These are phyloP conservation scores for Leptographium procerum DNA, from an alignment of 2,329 filamentous ascomycete genomes.

Conservation along the genomic window DNA sequence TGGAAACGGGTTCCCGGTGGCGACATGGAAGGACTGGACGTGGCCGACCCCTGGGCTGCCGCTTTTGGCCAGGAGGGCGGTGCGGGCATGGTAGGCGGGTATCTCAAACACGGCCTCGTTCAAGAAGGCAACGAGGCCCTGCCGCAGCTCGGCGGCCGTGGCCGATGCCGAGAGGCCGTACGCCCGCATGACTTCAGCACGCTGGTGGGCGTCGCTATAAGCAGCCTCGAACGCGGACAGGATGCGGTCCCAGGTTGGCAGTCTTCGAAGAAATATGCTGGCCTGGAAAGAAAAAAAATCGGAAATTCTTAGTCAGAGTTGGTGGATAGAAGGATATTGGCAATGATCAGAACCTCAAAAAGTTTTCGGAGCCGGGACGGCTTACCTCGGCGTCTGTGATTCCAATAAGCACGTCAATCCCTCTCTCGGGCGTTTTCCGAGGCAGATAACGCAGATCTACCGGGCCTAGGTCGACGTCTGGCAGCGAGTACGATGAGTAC, in stretches of 20 bases:
- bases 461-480: background rate
- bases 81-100: background rate
- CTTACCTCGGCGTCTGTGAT: background rate
- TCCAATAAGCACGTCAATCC: background rate
- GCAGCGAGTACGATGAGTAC: no score
- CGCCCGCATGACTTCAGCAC: background rate
- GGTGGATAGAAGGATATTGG: background rate
- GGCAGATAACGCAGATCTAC: background rate
- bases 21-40: constrained; percentile 2
- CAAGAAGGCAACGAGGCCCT: background rate
- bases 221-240: background rate
- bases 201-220: background rate
- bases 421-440: background rate
- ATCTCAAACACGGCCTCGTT: constrained; percentile 3
- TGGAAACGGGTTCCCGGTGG: constrained; percentile 5
- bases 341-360: background rate
- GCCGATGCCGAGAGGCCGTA: background rate
- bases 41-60: background rate
- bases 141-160: background rate
- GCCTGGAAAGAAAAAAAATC: background rate
- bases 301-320: background rate
- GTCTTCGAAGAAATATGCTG: background rate
- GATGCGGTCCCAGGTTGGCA: background rate
- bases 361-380: background rate
- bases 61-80: background rate